Evolutionary conservation across 805 yeast species (phyloP).

Genomic region (Candida orba): DNA sequence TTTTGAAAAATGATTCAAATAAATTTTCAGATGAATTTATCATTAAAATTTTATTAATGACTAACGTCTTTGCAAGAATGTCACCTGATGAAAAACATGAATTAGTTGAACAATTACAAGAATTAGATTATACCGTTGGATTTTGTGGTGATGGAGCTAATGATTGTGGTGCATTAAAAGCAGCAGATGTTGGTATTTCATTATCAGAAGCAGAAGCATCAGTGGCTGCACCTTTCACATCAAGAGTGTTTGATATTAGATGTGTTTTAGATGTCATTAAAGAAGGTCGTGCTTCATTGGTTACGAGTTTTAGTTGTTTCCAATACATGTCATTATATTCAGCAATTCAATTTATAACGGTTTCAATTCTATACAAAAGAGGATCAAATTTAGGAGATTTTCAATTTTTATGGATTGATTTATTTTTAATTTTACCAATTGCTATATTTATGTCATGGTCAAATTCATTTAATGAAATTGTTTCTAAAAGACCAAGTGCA

Average conservation of each 20-base stretch:
- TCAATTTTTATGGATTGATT: conserved; percentile 90
- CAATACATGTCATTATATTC: conserved; percentile 96
- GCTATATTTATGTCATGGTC: conserved; percentile 99
- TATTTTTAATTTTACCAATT: conserved; percentile 83
- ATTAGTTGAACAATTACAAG: conserved; percentile 79
- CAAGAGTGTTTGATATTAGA: conserved; percentile 80
- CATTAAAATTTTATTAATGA: conserved; percentile 57
- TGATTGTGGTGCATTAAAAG: conserved; percentile 97
- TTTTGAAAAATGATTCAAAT: conserved; percentile 40
- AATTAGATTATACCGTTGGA: conserved; percentile 84
- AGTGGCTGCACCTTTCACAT: conserved; percentile 97
- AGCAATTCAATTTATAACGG: conserved; percentile 90
- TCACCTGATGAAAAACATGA: conserved; percentile 99
- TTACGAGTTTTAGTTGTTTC: conserved; percentile 94
- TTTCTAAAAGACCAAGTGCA: conserved; percentile 82
- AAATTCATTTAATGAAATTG: conserved; percentile 55
- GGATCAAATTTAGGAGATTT: conserved; percentile 96
- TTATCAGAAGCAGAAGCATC: conserved; percentile 97
- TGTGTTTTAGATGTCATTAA: conserved; percentile 87
- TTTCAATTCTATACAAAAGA: conserved; percentile 72
- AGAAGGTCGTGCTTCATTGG: conserved; percentile 93
- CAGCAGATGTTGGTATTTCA: conserved; percentile 96
- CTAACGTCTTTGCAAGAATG: conserved; percentile 90
- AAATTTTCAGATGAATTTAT: conserved; percentile 32
- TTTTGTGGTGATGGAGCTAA: conserved; percentile 99